phyloP scores from a whole-genome alignment of 2,329 filamentous ascomycete species.

The Lasiodiplodia citricola region DNA sequence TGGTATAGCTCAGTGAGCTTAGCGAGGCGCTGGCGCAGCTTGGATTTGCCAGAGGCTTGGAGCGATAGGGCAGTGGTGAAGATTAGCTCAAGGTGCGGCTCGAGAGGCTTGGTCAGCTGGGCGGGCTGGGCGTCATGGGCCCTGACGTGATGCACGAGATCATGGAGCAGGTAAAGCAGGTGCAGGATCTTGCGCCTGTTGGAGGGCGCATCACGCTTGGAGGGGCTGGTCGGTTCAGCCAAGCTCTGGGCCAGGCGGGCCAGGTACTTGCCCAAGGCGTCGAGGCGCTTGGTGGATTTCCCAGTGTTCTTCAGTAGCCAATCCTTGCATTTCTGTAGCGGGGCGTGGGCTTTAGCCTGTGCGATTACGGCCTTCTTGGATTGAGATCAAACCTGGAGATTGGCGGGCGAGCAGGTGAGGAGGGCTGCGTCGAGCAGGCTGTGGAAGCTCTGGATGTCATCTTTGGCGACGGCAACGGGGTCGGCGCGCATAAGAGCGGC shows the following conservation, averaged over 20 bases:
- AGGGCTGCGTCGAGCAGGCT: slow-evolving; percentile 23
- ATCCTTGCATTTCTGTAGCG: slow-evolving; percentile 78
- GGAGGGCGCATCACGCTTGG: slow-evolving; percentile 51
- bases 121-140: background rate
- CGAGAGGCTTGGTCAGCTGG: slow-evolving; percentile 61
- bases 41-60: slow-evolving; percentile 64
- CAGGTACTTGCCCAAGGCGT: slow-evolving; percentile 76
- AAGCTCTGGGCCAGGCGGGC: slow-evolving; percentile 68
- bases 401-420: slow-evolving; percentile 23
- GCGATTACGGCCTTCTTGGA: background rate
- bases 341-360: slow-evolving; percentile 17
- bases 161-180: slow-evolving; percentile 78
- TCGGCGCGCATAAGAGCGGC: slow-evolving; percentile 20
- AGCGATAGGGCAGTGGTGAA: slow-evolving; percentile 61
- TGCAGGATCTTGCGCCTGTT: slow-evolving; percentile 73
- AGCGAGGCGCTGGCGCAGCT: slow-evolving; percentile 68
- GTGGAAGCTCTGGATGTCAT: slow-evolving; percentile 24
- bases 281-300: slow-evolving; percentile 68
- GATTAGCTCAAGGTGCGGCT: slow-evolving; percentile 66
- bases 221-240: slow-evolving; percentile 27
- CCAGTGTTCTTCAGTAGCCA: slow-evolving; percentile 79
- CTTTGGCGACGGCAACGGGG: slow-evolving; percentile 2
- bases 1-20: slow-evolving; percentile 73
- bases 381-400: slow-evolving; percentile 28
- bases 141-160: slow-evolving; percentile 64